Conservation (phyloP, 176 grass and related monocot species). For the Miscanthus lutarioriparius region DNA sequence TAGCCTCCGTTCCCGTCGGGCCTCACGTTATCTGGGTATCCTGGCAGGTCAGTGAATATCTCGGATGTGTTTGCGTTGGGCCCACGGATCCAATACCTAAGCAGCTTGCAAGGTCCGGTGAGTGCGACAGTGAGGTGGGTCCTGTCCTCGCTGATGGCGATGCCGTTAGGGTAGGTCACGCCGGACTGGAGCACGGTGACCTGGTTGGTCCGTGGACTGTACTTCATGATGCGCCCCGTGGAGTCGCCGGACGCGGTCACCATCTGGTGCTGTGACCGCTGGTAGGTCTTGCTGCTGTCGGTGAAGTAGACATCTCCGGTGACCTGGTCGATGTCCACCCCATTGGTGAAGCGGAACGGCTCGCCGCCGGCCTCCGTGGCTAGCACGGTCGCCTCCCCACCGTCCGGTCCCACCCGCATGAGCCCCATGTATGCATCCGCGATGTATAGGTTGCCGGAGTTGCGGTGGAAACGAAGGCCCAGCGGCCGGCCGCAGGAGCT, state of each 20-base stretch:
- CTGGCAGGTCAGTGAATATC: neutral
- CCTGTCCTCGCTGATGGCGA: constrained; percentile 2
- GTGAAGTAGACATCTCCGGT: constrained; percentile 37
- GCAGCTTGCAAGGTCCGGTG: neutral
- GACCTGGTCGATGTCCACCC: constrained; percentile 32
- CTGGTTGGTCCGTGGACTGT: neutral
- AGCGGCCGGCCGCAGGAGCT: constrained; percentile 34
- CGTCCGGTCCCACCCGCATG: constrained; percentile 29
- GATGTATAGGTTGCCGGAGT: constrained; percentile 38
- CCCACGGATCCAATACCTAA: constrained; percentile 32
- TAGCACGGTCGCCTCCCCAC: constrained; percentile 23
- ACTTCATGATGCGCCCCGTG: neutral
- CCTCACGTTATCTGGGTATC: constrained; percentile 45
- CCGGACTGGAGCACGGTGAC: neutral
- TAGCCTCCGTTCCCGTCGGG: neutral
- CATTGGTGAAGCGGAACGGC: constrained; percentile 30
- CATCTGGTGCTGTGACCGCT: neutral
- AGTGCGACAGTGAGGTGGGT: neutral
- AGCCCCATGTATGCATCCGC: constrained; percentile 43
- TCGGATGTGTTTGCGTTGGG: neutral
- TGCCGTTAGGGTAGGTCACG: neutral
- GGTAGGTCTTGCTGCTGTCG: constrained; percentile 16
- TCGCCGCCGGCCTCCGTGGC: constrained; percentile 21
- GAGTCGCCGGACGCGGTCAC: neutral
- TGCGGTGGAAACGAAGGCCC: constrained; percentile 30